Evolutionary conservation across 225 moss, liverwort and hornwort species (phyloP), one percentile per base, ranked within the genome.

Genomic region (Ulota crispa): DNA sequence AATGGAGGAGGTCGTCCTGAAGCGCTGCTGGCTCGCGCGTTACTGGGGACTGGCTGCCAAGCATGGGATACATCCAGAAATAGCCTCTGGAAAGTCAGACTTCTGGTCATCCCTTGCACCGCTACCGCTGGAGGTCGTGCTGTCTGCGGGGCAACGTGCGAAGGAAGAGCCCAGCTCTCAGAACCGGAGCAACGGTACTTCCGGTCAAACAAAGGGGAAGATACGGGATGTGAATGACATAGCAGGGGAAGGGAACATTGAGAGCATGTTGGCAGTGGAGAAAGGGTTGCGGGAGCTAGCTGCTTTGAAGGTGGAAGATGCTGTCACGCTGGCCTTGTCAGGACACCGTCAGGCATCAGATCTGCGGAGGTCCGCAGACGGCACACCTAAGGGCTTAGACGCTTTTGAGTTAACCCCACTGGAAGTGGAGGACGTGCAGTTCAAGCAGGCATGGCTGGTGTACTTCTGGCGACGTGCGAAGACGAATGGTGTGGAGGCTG

Each of bases 401-500:
- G 76, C 70, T 42, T 88, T 91, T 76, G 86, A 85, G 39, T 52
- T 91, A 37, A 85, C 57, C 68, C 75, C 83, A 4, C 23, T 64
- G 36, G 91, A 91, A 78, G 72, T 88, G n/a, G 91, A 91, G 78
- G 91, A 91, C 53, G 91, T 91, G 78, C 91, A 96, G 72, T 99
- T 99, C 78, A 99, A 94, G 85, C 92, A 99, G 60, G 98, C 98
- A 9, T 99, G 98, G 98, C 68, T 99, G 63, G 92, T 99, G n/a
- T 99, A 99, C 68, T 95, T 95, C 73, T 99, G 98, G 98, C 95
- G 95, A 30, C 89, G 98, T 64, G 98, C 98, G 1, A 99, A 93
- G 80, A 90, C 84, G 64, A 94, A 92, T 61, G 93, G 91, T 23
- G 95, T 99, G 79, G 98, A 99, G 87, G 90, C 87, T 23, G 98